phyloP scores from a whole-genome alignment of 176 grass and related monocot genomes.

The Oryza longistaminata region DNA sequence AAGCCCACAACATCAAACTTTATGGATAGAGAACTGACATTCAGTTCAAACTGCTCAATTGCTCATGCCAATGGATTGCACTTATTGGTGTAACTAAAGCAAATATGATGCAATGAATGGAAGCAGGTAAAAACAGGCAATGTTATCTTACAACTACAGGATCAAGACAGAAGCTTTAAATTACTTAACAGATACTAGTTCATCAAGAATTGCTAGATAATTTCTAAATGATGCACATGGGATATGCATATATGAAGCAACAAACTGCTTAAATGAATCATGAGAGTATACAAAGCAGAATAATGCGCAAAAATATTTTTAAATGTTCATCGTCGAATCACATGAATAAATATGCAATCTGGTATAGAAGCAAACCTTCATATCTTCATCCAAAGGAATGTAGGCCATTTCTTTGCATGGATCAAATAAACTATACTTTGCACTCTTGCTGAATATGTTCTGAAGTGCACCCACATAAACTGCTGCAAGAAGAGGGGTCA shows the following conservation, averaged over 20 bases:
- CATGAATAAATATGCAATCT: conserved; percentile 1
- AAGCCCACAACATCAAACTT: not conserved
- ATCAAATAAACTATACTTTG: conserved; percentile 96
- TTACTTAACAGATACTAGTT: not conserved
- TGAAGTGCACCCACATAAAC: conserved; percentile 87
- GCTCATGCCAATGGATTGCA: not conserved
- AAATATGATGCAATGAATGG: not conserved
- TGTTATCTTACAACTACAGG: not conserved
- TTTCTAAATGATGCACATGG: not conserved
- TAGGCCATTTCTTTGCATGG: conserved; percentile 97
- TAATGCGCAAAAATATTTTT: not conserved
- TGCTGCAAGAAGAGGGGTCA: conserved; percentile 80
- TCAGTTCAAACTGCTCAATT: not conserved
- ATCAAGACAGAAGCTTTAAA: not conserved
- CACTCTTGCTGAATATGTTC: conserved; percentile 96
- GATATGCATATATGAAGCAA: not conserved
- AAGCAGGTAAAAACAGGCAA: conserved; percentile 13
- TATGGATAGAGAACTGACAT: not conserved
- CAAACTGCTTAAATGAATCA: not conserved
- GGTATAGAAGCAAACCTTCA: conserved; percentile 66
- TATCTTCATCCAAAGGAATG: conserved; percentile 89
- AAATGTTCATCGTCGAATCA: not conserved
- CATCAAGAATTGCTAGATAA: not conserved
- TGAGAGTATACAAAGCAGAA: not conserved
- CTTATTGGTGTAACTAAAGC: conserved; percentile 5